Base-by-base conservation (phyloP, 768 basidiomycete genomes). In the Cantharellus anzutake region DNA sequence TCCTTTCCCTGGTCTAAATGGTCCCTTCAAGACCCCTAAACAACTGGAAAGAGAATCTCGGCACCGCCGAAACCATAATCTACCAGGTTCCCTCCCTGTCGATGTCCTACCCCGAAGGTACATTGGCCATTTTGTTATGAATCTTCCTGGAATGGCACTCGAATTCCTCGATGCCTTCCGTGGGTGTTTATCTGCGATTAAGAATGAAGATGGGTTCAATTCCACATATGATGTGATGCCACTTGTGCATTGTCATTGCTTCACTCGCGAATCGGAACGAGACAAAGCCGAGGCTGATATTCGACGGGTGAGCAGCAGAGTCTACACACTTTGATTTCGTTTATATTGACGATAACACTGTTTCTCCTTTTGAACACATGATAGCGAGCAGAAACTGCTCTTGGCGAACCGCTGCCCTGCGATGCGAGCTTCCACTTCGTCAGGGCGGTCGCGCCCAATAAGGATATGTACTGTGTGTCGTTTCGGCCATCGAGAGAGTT, bases 381-480 rank as follows among this genome's bases (percentile, higher is more conserved):
- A 56, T 68, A 93, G 89, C 74, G 89, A 64, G 86, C 86, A 16
- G 81, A 81, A 67, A 76, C 80, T 59, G 75, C 72, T 64, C 71
- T 96, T 39, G 82, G 81, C 39, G 68, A 74, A 64, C 58, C 71
- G 42, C 65, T 94, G 58, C 71, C 72, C 11, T 71, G 73, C 5
- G 64, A 79, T 34, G 73, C 75, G 42, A 68, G 70, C 11, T 68
- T 89, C 4, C 83, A 90, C 66, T 76, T 82, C 64, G 93, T 99
- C 56, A 82, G 96, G 59, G 84, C 85, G 5, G 96, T 98, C 5
- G 91, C 96, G 1, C 94, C 94, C 4, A 86, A 81, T 71, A 98
- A 99, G 72, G 84, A 91, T 66, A 97, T 98, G 94, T 98, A 93
- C 70, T 93, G 94, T 70, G 79, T 99, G 59, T 85, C 85, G 69